These are phyloP conservation scores for Urtica urens DNA, from an alignment of 306 rosid species.

Conservation along the genomic window DNA sequence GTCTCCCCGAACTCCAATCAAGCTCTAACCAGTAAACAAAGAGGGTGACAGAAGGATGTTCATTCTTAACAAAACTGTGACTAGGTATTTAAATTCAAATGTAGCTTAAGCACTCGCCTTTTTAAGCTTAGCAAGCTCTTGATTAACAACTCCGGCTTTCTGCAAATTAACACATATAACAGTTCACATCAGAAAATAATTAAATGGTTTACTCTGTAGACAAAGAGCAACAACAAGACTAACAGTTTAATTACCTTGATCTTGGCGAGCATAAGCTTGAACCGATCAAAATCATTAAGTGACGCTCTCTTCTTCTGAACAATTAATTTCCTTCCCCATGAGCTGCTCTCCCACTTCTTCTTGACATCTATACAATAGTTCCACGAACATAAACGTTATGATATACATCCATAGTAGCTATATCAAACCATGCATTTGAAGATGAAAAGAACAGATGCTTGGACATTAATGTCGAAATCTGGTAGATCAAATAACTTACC, in stretches of 20 bases:
- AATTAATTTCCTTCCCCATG: constrained; percentile 88
- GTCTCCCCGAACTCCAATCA: background rate
- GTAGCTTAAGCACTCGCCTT: constrained; percentile 44
- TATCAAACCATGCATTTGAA: no score
- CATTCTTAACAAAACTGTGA: constrained; percentile 32
- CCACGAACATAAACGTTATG: background rate
- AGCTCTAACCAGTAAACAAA: no score
- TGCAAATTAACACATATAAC: constrained; percentile 31
- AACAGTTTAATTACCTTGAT: constrained; percentile 48
- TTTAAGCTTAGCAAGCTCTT: constrained; percentile 70
- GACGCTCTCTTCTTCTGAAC: constrained; percentile 72
- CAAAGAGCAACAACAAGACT: background rate
- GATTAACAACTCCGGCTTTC: constrained; percentile 76
- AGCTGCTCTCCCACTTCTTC: constrained; percentile 96
- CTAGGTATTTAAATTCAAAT: background rate
- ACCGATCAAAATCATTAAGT: constrained; percentile 80
- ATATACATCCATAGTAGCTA: background rate
- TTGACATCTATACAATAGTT: constrained; percentile 58
- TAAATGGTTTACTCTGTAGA: no score
- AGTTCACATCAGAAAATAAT: background rate
- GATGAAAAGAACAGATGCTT: background rate
- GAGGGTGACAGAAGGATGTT: no score
- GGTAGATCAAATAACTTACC: constrained; percentile 44
- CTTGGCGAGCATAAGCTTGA: constrained; percentile 90
- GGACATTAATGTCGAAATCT: no score